Evolutionary conservation across 2,329 filamentous ascomycete species (phyloP).

Genomic region (Fusarium floridanum): DNA sequence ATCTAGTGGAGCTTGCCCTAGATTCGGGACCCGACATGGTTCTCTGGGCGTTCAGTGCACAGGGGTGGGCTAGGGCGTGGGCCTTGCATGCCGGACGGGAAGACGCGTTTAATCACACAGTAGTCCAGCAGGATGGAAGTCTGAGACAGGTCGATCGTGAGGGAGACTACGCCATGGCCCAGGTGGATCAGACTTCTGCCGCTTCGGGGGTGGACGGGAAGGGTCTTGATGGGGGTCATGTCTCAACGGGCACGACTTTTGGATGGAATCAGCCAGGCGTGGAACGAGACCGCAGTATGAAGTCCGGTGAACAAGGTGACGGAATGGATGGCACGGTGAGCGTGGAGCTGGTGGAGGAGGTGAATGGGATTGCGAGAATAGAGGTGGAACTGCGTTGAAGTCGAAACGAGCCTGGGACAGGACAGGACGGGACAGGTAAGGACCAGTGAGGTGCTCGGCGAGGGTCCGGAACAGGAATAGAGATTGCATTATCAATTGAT

Average conservation of each 20-base stretch:
- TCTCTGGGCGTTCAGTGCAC: constrained; percentile 52
- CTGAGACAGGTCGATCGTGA: constrained; percentile 49
- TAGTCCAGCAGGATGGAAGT: constrained; percentile 50
- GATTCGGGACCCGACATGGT: constrained; percentile 51
- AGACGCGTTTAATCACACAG: constrained; percentile 32
- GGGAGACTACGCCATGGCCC: constrained; percentile 48
- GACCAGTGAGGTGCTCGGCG: constrained; percentile 5
- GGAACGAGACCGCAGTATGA: constrained; percentile 30
- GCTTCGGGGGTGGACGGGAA: constrained; percentile 15
- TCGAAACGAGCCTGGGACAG: background rate
- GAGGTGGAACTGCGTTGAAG: constrained; percentile 53
- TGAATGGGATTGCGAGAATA: constrained; percentile 54
- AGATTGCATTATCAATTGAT: constrained; percentile 32
- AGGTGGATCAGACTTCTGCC: constrained; percentile 8
- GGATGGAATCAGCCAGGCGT: constrained; percentile 10
- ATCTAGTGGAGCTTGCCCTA: constrained; percentile 50
- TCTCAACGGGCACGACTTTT: constrained; percentile 11
- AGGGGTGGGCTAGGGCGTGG: constrained; percentile 53
- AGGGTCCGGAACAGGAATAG: constrained; percentile 29
- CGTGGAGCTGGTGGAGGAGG: constrained; percentile 52
- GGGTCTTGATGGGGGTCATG: constrained; percentile 19
- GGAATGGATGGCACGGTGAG: constrained; percentile 42
- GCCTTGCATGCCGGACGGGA: constrained; percentile 44
- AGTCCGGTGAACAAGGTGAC: constrained; percentile 29
- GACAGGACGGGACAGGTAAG: too few relatives aligned